phyloP scores from a whole-genome alignment of 108 stramenopile genomes.

The Nitzschia sp. region DNA sequence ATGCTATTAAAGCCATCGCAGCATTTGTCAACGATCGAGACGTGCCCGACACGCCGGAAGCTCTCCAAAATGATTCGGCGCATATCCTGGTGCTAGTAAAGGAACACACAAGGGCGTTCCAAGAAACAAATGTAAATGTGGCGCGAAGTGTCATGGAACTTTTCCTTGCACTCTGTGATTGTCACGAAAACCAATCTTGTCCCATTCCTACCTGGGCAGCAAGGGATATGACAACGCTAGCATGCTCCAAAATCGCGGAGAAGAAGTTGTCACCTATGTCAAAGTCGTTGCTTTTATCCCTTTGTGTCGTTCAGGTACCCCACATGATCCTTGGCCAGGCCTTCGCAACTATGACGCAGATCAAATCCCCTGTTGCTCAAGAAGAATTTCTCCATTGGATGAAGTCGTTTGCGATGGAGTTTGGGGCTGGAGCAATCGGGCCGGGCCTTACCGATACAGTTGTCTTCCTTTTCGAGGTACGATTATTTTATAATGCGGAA shows the following conservation, averaged over 20 bases:
- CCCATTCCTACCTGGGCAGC: constrained; percentile 48
- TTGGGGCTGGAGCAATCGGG: constrained; percentile 64
- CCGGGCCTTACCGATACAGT: constrained; percentile 48
- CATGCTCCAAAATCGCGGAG: constrained; percentile 78
- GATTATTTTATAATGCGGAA: background rate
- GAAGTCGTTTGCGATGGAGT: constrained; percentile 56
- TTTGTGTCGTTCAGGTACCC: constrained; percentile 66
- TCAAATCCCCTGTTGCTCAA: constrained; percentile 75
- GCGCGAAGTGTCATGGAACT: constrained; percentile 63
- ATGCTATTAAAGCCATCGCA: constrained; percentile 60
- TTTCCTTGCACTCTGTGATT: constrained; percentile 54
- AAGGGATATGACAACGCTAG: constrained; percentile 46
- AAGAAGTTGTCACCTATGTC: constrained; percentile 66
- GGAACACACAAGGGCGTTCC: constrained; percentile 72
- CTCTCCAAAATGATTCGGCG: constrained; percentile 28
- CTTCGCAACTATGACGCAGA: constrained; percentile 33
- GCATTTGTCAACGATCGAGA: constrained; percentile 42
- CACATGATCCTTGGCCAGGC: constrained; percentile 34
- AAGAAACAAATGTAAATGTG: constrained; percentile 85
- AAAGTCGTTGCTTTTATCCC: constrained; percentile 41
- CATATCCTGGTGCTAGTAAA: constrained; percentile 64
- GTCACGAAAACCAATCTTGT: constrained; percentile 26
- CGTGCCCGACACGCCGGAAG: constrained; percentile 1
- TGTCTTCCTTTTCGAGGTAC: constrained; percentile 55
- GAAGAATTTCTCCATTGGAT: constrained; percentile 72